Conservation (phyloP, 305 asterid genomes). For the Rubia balearica region DNA sequence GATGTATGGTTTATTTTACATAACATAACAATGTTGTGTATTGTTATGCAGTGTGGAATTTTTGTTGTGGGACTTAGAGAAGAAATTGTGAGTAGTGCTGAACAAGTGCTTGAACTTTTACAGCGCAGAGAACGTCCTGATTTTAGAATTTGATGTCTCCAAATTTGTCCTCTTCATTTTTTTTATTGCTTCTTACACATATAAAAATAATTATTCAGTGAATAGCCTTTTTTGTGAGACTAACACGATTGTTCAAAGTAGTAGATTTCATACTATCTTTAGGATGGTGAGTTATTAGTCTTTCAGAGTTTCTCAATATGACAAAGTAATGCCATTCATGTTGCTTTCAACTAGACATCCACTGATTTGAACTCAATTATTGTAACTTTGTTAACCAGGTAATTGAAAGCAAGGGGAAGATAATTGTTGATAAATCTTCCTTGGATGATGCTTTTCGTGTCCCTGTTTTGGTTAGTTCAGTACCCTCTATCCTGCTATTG, state of each 20-base stretch:
- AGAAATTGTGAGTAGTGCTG: conserved; percentile 78
- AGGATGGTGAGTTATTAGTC: conserved; percentile 62
- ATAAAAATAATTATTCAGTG: conserved; percentile 37
- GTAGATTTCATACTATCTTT: conserved; percentile 93
- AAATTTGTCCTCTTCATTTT: neutral
- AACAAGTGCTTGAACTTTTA: conserved; percentile 80
- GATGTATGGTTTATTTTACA: conserved; percentile 12
- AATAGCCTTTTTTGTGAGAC: conserved; percentile 97
- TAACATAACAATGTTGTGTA: conserved; percentile 13
- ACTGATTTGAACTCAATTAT: neutral
- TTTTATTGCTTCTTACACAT: neutral
- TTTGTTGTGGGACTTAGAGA: conserved; percentile 95
- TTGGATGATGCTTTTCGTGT: conserved; percentile 86
- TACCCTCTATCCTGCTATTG: conserved; percentile 18
- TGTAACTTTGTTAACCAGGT: conserved; percentile 45
- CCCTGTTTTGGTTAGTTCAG: conserved; percentile 79
- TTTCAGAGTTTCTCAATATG: conserved; percentile 16
- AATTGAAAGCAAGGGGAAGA: conserved; percentile 85
- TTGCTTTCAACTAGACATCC: neutral
- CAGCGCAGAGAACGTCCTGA: conserved; percentile 85
- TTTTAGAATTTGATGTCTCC: conserved; percentile 1
- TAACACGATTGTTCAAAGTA: conserved; percentile 92
- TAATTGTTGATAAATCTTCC: conserved; percentile 24
- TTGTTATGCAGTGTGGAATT: conserved; percentile 74
- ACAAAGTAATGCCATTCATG: conserved; percentile 10